Conservation (phyloP, 208 protist genomes). For the Leishmania mexicana region DNA sequence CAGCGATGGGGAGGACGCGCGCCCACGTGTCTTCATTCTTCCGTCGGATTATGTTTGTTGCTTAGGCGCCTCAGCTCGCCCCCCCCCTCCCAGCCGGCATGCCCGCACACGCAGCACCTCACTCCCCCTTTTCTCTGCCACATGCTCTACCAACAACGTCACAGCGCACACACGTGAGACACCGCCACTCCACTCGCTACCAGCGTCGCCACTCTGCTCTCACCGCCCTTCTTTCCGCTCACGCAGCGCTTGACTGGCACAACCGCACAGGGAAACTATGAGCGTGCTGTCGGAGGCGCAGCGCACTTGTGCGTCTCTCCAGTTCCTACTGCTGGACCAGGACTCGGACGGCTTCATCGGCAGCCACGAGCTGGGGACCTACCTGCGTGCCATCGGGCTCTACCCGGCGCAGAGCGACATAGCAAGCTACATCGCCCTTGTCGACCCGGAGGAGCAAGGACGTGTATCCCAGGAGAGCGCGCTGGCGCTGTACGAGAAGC, state of each 20-base stretch:
- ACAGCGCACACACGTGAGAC: not conserved
- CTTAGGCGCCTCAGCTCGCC: not conserved
- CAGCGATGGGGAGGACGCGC: not conserved
- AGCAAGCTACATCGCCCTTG: constrained; percentile 94
- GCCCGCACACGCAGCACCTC: not conserved
- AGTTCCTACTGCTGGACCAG: constrained; percentile 98
- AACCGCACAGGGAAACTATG: not conserved
- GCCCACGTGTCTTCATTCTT: not conserved
- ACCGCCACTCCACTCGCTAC: not conserved
- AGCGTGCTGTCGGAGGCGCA: constrained; percentile 95
- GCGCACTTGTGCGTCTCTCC: constrained; percentile 98
- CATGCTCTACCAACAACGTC: constrained; percentile 1
- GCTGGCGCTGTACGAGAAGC: constrained; percentile 63
- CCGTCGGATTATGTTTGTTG: not conserved
- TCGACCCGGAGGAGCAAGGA: constrained; percentile 95
- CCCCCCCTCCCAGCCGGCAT: not conserved
- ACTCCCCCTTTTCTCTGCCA: not conserved
- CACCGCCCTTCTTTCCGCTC: not conserved
- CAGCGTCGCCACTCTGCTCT: not conserved
- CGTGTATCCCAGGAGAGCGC: constrained; percentile 93
- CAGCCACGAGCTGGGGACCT: constrained; percentile 97
- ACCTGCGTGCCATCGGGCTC: constrained; percentile 98
- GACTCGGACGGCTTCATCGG: constrained; percentile 98
- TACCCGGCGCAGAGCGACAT: constrained; percentile 97
- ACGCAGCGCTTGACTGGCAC: too few species aligned